Percentiles rank a stretch among this genome's conserved stretches.
These are phyloP conservation scores for Phylloporus scabripes DNA, from an alignment of 768 basidiomycete genomes.

Conservation along the genomic window DNA sequence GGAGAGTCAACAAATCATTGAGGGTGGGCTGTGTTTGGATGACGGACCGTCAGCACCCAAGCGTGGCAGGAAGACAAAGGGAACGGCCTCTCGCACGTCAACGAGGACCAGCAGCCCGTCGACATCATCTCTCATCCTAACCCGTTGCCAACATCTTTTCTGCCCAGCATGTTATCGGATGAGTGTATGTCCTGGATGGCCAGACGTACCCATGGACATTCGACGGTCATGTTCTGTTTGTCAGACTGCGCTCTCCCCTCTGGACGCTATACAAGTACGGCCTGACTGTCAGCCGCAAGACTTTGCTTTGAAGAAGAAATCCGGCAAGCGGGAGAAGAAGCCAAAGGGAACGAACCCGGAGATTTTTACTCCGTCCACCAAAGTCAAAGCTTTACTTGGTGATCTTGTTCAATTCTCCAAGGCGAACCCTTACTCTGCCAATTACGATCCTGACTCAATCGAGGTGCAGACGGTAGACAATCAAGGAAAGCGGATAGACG, in stretches of 20 bases:
- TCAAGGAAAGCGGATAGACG: constrained; percentile 64
- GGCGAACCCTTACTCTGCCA: constrained; percentile 78
- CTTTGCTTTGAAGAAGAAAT: constrained; percentile 52
- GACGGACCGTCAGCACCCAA: constrained; percentile 48
- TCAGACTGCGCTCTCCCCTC: constrained; percentile 55
- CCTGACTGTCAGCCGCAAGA: constrained; percentile 46
- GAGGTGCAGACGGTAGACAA: constrained; percentile 77
- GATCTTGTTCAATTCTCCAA: constrained; percentile 81
- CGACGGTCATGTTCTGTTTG: constrained; percentile 73
- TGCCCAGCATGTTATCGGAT: constrained; percentile 81
- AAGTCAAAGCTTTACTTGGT: constrained; percentile 74
- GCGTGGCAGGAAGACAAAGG: constrained; percentile 52
- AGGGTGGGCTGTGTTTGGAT: constrained; percentile 43
- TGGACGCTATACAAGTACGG: constrained; percentile 81
- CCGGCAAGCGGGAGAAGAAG: constrained; percentile 60
- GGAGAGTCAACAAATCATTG: constrained; percentile 37
- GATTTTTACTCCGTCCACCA: constrained; percentile 75
- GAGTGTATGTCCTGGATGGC: constrained; percentile 78
- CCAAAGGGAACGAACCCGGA: constrained; percentile 48
- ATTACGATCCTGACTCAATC: constrained; percentile 72
- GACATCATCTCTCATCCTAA: constrained; percentile 63
- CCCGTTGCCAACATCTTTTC: constrained; percentile 92
- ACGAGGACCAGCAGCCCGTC: constrained; percentile 74
- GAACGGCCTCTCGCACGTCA: constrained; percentile 52
- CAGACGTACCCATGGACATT: constrained; percentile 55